These are phyloP conservation scores for Saturnispora gosingensis DNA, from an alignment of 805 yeast species.

Conservation along the genomic window DNA sequence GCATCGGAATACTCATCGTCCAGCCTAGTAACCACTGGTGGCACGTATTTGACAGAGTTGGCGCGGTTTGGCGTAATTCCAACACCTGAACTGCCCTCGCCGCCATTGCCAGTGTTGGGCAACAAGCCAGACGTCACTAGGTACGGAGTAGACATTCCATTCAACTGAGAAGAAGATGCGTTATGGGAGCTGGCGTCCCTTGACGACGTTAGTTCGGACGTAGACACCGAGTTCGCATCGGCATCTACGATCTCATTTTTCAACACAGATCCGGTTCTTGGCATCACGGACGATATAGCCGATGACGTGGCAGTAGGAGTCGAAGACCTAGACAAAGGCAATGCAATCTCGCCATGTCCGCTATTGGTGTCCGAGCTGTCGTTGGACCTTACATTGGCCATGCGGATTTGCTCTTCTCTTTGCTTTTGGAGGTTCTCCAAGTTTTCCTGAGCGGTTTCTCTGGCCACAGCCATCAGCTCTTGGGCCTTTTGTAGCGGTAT, in stretches of 20 bases:
- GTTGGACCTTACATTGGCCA: neutral
- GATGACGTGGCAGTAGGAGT: neutral
- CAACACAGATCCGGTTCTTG: neutral
- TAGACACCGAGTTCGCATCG: neutral
- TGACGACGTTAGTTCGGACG: neutral
- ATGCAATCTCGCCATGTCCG: neutral
- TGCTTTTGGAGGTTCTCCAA: slow-evolving; percentile 40
- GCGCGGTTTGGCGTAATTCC: slow-evolving; percentile 4
- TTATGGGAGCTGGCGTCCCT: neutral
- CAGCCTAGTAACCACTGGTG: slow-evolving; percentile 25
- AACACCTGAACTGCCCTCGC: neutral
- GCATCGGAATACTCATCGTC: slow-evolving; percentile 14
- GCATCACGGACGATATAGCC: neutral
- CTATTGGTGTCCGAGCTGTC: neutral
- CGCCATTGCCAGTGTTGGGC: slow-evolving; percentile 29
- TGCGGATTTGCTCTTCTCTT: slow-evolving; percentile 17
- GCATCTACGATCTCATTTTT: neutral
- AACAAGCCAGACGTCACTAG: slow-evolving; percentile 52
- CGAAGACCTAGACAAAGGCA: neutral
- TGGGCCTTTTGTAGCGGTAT: slow-evolving; percentile 82
- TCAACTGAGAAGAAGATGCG: slow-evolving; percentile 15
- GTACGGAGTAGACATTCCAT: slow-evolving; percentile 62
- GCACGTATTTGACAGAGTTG: slow-evolving; percentile 18
- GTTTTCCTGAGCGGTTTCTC: slow-evolving; percentile 58
- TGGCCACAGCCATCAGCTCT: slow-evolving; percentile 70